Percentiles rank a stretch among this genome's conserved stretches.
These are phyloP conservation scores for Xylaria grammica DNA, from an alignment of 495 filamentous ascomycete species.

Conservation along the genomic window DNA sequence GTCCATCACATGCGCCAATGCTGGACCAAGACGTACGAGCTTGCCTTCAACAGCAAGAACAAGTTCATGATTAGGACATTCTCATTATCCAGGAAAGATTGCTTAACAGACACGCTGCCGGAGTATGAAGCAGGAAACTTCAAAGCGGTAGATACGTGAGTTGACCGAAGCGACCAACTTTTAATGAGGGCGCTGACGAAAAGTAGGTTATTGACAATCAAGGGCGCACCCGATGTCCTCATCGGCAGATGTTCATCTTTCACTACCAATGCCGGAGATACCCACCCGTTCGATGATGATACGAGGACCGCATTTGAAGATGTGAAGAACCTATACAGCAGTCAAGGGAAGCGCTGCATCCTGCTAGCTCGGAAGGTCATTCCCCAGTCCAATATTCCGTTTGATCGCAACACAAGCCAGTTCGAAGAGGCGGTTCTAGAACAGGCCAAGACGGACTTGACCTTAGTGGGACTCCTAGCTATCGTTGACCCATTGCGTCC, in stretches of 20 bases:
- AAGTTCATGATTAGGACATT: constrained; percentile 70
- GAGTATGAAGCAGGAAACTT: constrained; percentile 43
- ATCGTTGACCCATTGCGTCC: constrained; percentile 71
- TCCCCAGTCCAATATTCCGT: constrained; percentile 38
- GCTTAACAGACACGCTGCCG: constrained; percentile 42
- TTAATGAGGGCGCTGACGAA: neutral
- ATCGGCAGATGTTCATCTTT: constrained; percentile 60
- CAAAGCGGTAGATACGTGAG: constrained; percentile 49
- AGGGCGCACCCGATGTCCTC: constrained; percentile 69
- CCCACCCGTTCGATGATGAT: constrained; percentile 44
- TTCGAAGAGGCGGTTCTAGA: constrained; percentile 59
- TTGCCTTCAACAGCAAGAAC: constrained; percentile 80
- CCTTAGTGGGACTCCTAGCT: constrained; percentile 66
- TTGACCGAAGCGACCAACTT: neutral
- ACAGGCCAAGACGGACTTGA: constrained; percentile 56
- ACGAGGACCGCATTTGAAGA: constrained; percentile 50
- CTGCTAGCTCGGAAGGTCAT: constrained; percentile 66
- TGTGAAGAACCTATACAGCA: constrained; percentile 66
- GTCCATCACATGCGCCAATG: constrained; percentile 53
- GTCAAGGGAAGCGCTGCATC: constrained; percentile 67
- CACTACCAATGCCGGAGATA: constrained; percentile 52
- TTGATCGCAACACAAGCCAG: constrained; percentile 43
- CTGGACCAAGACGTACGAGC: constrained; percentile 65
- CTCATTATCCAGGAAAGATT: constrained; percentile 43
- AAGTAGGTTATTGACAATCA: constrained; percentile 59